These are phyloP conservation scores for Backusella mclennaniae DNA, from an alignment of 192 early-diverging fungal genomes.

Conservation along the genomic window DNA sequence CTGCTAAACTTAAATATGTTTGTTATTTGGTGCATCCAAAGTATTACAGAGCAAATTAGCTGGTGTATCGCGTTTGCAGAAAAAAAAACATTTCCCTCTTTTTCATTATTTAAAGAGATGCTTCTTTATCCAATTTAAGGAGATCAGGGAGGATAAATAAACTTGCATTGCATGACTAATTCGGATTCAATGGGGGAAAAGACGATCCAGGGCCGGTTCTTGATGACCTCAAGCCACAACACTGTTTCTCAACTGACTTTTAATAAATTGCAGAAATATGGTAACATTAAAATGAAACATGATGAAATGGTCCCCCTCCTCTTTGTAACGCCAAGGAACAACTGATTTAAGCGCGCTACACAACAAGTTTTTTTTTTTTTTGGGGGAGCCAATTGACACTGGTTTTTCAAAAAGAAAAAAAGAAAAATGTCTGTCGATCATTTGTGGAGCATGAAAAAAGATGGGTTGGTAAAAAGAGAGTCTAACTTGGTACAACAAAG, in stretches of 20 bases:
- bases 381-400: not conserved
- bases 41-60: not conserved
- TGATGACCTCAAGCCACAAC: not conserved
- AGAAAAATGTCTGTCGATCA: not conserved
- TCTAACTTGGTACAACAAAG: not conserved
- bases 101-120: not conserved
- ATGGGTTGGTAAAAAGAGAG: not conserved
- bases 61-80: not conserved
- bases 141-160: not conserved
- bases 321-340: not conserved
- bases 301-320: not conserved
- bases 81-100: not conserved
- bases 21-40: not conserved
- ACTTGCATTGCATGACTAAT: not conserved
- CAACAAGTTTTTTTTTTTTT: too few relatives aligned
- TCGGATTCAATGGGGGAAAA: not conserved
- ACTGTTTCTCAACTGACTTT: not conserved
- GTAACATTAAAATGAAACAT: not conserved
- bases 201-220: not conserved
- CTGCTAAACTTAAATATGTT: not conserved
- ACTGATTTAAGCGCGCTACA: not conserved
- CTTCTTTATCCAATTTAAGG: not conserved
- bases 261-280: not conserved
- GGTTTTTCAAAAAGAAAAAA: not conserved
- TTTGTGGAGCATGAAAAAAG: not conserved